Percentiles rank a stretch among this genome's conserved stretches.
These are phyloP conservation scores for Coccomyxa subellipsoidea DNA, from an alignment of 163 green algal genomes.

Conservation along the genomic window DNA sequence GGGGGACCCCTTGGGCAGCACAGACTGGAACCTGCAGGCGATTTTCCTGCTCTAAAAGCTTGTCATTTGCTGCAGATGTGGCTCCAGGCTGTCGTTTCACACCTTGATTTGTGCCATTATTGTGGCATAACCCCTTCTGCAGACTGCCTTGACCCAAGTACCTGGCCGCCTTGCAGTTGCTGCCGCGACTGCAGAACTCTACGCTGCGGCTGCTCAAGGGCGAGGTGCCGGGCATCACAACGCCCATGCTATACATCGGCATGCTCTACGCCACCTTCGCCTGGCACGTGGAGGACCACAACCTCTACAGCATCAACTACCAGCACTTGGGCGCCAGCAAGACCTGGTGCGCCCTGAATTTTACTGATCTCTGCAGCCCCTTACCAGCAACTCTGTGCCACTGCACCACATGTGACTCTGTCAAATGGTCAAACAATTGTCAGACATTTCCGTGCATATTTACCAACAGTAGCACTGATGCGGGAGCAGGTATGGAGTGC, in stretches of 20 bases:
- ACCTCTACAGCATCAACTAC: constrained; percentile 78
- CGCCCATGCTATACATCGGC: constrained; percentile 93
- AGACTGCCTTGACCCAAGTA: too few species aligned
- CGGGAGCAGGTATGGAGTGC: constrained; percentile 58
- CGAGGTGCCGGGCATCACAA: constrained; percentile 80
- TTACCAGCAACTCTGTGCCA: too few species aligned
- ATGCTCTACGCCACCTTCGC: constrained; percentile 75
- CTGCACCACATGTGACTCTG: too few species aligned
- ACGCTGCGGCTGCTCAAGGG: constrained; percentile 54
- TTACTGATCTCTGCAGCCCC: too few species aligned
- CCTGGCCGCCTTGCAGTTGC: constrained; percentile 24
- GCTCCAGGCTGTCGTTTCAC: too few species aligned
- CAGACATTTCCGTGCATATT: too few species aligned
- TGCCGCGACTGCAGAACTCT: constrained; percentile 26
- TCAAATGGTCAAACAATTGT: too few species aligned
- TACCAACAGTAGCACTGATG: too few species aligned
- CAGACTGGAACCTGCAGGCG: constrained; percentile 31
- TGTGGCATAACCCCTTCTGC: too few species aligned
- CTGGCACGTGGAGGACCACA: constrained; percentile 68
- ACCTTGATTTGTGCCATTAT: too few species aligned
- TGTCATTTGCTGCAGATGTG: too few species aligned
- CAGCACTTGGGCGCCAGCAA: constrained; percentile 75
- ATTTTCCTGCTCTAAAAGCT: too few species aligned
- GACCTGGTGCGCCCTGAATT: constrained; percentile 13
- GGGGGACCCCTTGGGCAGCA: constrained; percentile 31